Base-by-base conservation (phyloP, 352 stramenopile species). In the Thalassiosira allenii region DNA sequence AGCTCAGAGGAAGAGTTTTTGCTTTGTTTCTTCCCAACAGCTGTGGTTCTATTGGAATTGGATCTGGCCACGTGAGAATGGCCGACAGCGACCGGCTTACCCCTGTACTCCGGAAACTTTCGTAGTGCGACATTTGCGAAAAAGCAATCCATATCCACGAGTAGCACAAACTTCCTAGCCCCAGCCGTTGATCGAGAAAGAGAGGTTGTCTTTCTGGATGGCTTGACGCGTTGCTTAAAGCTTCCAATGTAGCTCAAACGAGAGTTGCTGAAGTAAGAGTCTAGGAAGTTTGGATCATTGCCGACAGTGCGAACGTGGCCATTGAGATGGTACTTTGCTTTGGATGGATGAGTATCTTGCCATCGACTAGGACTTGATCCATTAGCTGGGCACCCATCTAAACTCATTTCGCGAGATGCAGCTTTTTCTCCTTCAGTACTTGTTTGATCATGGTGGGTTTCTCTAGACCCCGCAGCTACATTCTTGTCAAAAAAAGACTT, bases 91-190 rank as follows among this genome's bases (percentile, higher is more conserved):
- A 98, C 94, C 0, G 97, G 95, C 6, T 95, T 83, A 6, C 90
- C 63, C 70, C 70, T 58, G 59, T 95, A 91, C 62, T 95, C 65
- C 29, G 96, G 94, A 58, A 91, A 94, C 8, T 95, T 95, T 29
- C 88, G 80, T 22, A 98, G 83, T 11, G 92, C 95, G 5, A 99
- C 96, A 8, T 94, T 89, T 5, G 84, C 96, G 81, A 99, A 99
- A 88, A 98, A 99, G 66, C 95, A 98, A 84, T 99, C 97, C 96
- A 99, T 98, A 82, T 99, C 97, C 0, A 98, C 93, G 61, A 98
- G 96, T 56, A 98, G 83, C 43, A 99, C 96, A 43, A 97, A 96
- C 49, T 79, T 77, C 47, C 70, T 84, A 27, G 63, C 40, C 29
- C 74, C 52, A 63, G 27, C 8, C 69, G 65, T 83, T 53, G 41